Evolutionary conservation across 2,329 filamentous ascomycete species (phyloP).

Genomic region (Xylaria sp.): DNA sequence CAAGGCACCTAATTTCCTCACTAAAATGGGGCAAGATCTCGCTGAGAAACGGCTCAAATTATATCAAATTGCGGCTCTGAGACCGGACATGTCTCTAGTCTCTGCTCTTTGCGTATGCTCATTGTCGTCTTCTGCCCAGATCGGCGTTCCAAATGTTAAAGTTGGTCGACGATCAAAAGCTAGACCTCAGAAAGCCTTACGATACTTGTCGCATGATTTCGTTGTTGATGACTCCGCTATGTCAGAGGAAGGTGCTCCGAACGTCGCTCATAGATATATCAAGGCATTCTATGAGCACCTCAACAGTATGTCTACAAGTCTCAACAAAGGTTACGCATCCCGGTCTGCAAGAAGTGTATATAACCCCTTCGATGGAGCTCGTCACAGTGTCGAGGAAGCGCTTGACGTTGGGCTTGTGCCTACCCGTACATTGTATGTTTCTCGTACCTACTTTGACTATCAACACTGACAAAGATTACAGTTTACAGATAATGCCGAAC

Average conservation of each 20-base stretch:
- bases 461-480: constrained; percentile 34
- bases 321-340: constrained; percentile 4
- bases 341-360: constrained; percentile 13
- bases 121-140: constrained; percentile 22
- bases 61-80: constrained; percentile 59
- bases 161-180: constrained; percentile 21
- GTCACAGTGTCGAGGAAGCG: constrained; percentile 36
- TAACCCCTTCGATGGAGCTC: constrained; percentile 39
- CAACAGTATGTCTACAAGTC: not conserved
- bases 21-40: constrained; percentile 43
- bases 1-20: constrained; percentile 19
- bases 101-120: constrained; percentile 50
- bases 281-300: constrained; percentile 41
- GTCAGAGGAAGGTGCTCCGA: constrained; percentile 12
- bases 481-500: constrained; percentile 40
- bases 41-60: constrained; percentile 52
- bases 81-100: constrained; percentile 55
- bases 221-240: constrained; percentile 38
- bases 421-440: constrained; percentile 43
- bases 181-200: constrained; percentile 33
- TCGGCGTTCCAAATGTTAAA: constrained; percentile 36
- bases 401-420: constrained; percentile 34
- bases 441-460: not conserved
- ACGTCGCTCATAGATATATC: constrained; percentile 32
- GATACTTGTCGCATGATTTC: constrained; percentile 37